Evolutionary conservation across 2,329 filamentous ascomycete species (phyloP).

Genomic region (Cercospora berteroae): DNA sequence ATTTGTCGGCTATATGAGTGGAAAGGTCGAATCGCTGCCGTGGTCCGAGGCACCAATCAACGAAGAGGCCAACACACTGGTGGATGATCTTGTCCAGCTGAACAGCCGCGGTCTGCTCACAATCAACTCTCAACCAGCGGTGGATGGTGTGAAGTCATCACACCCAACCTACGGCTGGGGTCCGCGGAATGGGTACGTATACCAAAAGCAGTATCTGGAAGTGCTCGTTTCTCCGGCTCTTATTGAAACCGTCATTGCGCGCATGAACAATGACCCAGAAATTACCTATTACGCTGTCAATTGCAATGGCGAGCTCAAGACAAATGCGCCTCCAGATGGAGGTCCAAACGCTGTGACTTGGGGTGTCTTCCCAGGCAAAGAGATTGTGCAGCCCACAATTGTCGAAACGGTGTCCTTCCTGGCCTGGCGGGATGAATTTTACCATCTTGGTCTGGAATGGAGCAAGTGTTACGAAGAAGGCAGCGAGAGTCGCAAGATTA

Average conservation of each 20-base stretch:
- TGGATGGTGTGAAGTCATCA: constrained; percentile 84
- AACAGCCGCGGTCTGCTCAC: constrained; percentile 87
- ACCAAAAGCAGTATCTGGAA: constrained; percentile 97
- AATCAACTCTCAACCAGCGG: constrained; percentile 95
- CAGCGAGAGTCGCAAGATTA: constrained; percentile 74
- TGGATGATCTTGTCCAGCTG: constrained; percentile 71
- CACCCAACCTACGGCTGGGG: constrained; percentile 92
- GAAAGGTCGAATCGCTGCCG: constrained; percentile 76
- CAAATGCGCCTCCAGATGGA: constrained; percentile 79
- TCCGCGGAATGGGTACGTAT: constrained; percentile 90
- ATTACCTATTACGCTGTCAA: constrained; percentile 94
- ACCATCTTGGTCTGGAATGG: constrained; percentile 89
- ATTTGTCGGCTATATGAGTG: constrained; percentile 81
- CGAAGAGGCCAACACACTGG: constrained; percentile 75
- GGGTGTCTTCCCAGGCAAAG: constrained; percentile 98
- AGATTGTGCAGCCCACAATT: constrained; percentile 99
- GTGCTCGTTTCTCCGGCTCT: constrained; percentile 79
- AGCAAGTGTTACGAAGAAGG: constrained; percentile 79
- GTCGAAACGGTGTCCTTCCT: constrained; percentile 97
- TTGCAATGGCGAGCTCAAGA: constrained; percentile 74
- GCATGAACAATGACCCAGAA: constrained; percentile 74
- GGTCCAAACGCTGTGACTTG: constrained; percentile 94
- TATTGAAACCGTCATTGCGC: constrained; percentile 71
- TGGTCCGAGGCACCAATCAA: constrained; percentile 93
- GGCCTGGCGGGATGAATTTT: constrained; percentile 98